phyloP scores from a whole-genome alignment of 257 asterid genomes.

The Cynanchum wilfordii region DNA sequence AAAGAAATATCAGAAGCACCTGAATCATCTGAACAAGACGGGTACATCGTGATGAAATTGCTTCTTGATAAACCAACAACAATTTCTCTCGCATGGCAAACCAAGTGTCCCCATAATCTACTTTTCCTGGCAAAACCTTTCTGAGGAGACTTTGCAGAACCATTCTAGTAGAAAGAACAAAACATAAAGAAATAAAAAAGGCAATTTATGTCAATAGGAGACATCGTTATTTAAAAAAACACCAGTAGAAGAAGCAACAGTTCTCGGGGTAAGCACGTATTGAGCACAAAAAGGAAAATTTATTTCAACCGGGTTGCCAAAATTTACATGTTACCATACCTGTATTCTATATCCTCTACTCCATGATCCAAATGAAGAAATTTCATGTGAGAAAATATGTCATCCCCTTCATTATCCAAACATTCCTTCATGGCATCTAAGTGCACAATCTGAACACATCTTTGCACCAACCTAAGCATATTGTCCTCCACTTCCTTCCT shows the following conservation, averaged over 20 bases:
- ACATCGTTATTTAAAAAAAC: neutral
- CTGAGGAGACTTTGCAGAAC: conserved; percentile 74
- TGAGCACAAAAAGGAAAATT: neutral
- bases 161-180: conserved; percentile 42
- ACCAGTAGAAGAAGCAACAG: neutral
- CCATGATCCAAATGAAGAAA: conserved; percentile 71
- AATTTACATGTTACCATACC: conserved; percentile 44
- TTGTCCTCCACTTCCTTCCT: conserved; percentile 43
- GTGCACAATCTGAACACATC: conserved; percentile 69
- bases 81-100: conserved; percentile 50
- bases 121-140: conserved; percentile 45
- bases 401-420: conserved; percentile 55
- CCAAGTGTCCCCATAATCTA: conserved; percentile 64
- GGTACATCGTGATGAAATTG: conserved; percentile 70
- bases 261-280: neutral
- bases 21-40: conserved; percentile 81
- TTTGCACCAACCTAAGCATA: conserved; percentile 56
- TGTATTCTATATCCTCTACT: conserved; percentile 66
- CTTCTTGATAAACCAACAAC: conserved; percentile 58
- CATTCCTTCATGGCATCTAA: conserved; percentile 66
- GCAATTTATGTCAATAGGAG: neutral
- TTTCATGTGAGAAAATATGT: conserved; percentile 56
- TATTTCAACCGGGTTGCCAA: neutral
- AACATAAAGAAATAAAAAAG: conserved; percentile 14
- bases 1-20: conserved; percentile 54